Percentiles rank a stretch among this genome's conserved stretches.
Conservation (phyloP, 768 basidiomycete genomes). For the Cystofilobasidium macerans region DNA sequence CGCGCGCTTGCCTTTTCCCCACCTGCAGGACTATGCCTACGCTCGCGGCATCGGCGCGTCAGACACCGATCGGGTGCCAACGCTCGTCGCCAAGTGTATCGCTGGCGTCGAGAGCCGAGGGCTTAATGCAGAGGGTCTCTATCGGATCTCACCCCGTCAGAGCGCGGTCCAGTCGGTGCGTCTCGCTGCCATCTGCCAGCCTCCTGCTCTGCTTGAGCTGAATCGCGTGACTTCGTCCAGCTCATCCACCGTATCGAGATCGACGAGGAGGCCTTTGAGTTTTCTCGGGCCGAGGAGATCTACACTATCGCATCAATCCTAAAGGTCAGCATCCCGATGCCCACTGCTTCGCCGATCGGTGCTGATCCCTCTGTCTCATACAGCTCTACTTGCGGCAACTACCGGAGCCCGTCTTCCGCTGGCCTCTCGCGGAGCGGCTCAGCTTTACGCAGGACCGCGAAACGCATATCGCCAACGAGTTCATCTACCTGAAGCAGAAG, state of each 20-base stretch:
- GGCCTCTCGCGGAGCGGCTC: constrained; percentile 16
- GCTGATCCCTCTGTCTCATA: background rate
- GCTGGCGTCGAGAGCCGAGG: constrained; percentile 21
- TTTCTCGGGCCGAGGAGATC: constrained; percentile 20
- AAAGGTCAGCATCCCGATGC: constrained; percentile 3
- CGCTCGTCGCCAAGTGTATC: constrained; percentile 25
- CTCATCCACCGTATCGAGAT: constrained; percentile 13
- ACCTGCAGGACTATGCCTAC: constrained; percentile 23
- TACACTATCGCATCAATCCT: constrained; percentile 26
- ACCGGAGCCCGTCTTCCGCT: constrained; percentile 24
- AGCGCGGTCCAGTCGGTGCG: constrained; percentile 18
- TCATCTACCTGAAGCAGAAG: constrained; percentile 15
- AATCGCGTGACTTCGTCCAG: background rate
- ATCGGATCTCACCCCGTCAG: constrained; percentile 9
- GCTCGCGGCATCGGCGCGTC: constrained; percentile 3
- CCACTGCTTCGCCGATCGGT: background rate
- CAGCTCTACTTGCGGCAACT: constrained; percentile 25
- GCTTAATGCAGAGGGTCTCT: constrained; percentile 15
- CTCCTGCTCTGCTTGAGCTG: background rate
- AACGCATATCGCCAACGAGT: constrained; percentile 16
- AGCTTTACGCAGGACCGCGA: constrained; percentile 15
- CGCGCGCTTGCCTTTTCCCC: background rate
- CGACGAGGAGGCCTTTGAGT: constrained; percentile 24
- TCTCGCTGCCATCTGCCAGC: too few relatives aligned
- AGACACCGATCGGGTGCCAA: background rate